Base-by-base conservation (phyloP, 2,329 filamentous ascomycete genomes). In the Beauveria australis region DNA sequence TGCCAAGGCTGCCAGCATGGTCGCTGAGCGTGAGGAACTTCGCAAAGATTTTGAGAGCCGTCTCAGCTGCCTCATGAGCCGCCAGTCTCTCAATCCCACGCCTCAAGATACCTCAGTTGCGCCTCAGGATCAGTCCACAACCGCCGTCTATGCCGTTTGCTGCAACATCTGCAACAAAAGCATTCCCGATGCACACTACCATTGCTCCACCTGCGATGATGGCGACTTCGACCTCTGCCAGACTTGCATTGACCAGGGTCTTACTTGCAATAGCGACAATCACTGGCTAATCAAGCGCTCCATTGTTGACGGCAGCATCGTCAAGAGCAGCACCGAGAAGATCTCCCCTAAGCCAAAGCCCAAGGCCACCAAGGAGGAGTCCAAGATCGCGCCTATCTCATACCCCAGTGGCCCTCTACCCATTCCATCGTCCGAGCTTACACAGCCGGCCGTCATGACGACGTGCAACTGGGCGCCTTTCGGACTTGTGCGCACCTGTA, bases 201-300 rank as follows among this genome's bases (percentile, higher is more conserved):
- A 99, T 76, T 99, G 95, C 79, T 89, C 89, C 66, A 90, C 89
- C 61, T 99, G 94, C 71, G 91, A 97, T 65, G 85, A 89, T 61
- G 94, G 93, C 46, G 94, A 99, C 73, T 99, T 92, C 69, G 94
- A 99, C 70, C 83, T 99, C 33, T 99, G 95, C 79, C 82, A 86
- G 65, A 74, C 79, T 6, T 99, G 94, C 69, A 85, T 97, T 53
- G 82, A 86, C 54, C 77, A 80, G 47, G 92, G 92, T 64, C 80
- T 89, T 61, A 83, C 89, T 46, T 99, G 95, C 78, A 83, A 86
- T 64, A 87, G 87, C 61, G 82, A 87, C 33, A 83, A 85, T 64
- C 94, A 99, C 76, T 97, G 92, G 92, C 80, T 99, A 74, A 93
- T 97, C 73, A 97, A 96, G 83, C 88, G 94, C 62, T 86, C 85